Evolutionary conservation across 805 yeast species (phyloP).

Genomic region (Ogataea siamensis): DNA sequence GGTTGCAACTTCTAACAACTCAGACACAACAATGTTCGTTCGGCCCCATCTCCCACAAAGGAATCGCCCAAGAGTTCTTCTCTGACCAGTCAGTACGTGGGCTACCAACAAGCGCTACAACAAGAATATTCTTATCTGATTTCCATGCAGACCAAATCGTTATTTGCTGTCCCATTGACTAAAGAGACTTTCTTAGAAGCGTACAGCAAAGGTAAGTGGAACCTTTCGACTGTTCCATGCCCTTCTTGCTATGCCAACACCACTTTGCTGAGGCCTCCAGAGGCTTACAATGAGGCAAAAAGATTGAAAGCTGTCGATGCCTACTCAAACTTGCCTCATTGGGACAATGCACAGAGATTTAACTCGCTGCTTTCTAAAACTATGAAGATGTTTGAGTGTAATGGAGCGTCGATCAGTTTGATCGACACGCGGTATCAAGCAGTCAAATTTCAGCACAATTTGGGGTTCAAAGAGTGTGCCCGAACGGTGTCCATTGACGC

Average conservation of each 20-base stretch:
- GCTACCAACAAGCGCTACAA: conserved; percentile 10
- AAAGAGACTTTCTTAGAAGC: conserved; percentile 54
- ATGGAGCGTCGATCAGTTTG: conserved; percentile 61
- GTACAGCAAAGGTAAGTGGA: conserved; percentile 56
- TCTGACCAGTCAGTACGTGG: conserved; percentile 5
- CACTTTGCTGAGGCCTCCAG: conserved; percentile 60
- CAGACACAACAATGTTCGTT: conserved; percentile 1
- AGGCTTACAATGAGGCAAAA: conserved; percentile 46
- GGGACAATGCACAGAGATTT: conserved; percentile 45
- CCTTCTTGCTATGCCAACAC: conserved; percentile 51
- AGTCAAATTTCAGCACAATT: conserved; percentile 47
- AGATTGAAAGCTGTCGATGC: conserved; percentile 44
- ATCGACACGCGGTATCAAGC: conserved; percentile 47
- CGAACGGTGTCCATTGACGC: conserved; percentile 62
- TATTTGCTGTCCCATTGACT: conserved; percentile 39
- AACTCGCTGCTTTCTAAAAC: conserved; percentile 38
- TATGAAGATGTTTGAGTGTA: conserved; percentile 41
- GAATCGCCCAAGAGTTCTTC: conserved; percentile 7
- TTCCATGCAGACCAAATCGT: conserved; percentile 16
- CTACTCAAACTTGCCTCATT: conserved; percentile 42
- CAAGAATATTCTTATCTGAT: conserved; percentile 16
- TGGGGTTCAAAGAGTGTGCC: conserved; percentile 50
- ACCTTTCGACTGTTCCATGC: conserved; percentile 50
- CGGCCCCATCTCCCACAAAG: conserved; percentile 3
- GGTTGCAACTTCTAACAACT: background rate